Conservation (phyloP, 1,139 yeast genomes). For the Wickerhamomyces sp. region DNA sequence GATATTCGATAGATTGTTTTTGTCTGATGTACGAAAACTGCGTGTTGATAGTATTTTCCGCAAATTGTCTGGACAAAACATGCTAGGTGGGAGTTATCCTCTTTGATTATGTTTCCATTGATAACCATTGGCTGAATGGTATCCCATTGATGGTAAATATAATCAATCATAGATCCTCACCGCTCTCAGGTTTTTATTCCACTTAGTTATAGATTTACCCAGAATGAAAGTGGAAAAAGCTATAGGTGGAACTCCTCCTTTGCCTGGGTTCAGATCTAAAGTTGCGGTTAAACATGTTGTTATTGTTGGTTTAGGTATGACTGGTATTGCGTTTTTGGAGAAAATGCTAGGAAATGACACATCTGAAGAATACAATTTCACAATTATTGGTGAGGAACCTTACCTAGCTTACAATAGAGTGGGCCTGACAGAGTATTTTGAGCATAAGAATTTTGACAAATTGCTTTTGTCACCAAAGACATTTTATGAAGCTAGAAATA, state of each 20-base stretch:
- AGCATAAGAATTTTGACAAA: conserved; percentile 26
- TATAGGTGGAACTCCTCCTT: conserved; percentile 21
- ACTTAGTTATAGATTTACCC: background rate
- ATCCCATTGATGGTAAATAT: too few relatives aligned
- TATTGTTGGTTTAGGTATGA: conserved; percentile 33
- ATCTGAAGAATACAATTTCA: conserved; percentile 23
- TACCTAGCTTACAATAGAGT: conserved; percentile 31
- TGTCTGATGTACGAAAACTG: too few relatives aligned
- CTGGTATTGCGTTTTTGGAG: conserved; percentile 29
- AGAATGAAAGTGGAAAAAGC: conserved; percentile 3
- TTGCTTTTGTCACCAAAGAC: conserved; percentile 27
- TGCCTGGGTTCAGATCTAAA: conserved; percentile 9
- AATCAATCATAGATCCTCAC: background rate
- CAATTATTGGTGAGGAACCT: conserved; percentile 30
- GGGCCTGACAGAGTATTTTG: conserved; percentile 31
- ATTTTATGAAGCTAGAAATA: conserved; percentile 26
- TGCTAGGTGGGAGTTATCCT: too few relatives aligned
- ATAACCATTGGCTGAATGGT: too few relatives aligned
- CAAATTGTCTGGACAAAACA: too few relatives aligned
- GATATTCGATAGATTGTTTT: too few relatives aligned
- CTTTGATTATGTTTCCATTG: too few relatives aligned
- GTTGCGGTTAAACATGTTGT: conserved; percentile 13
- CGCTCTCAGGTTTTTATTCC: background rate
- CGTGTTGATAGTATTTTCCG: too few relatives aligned
- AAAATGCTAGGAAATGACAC: conserved; percentile 28